Evolutionary conservation across 352 stramenopile genomes (phyloP), one percentile per base, ranked within the genome.

Genomic region (Elongisporangium prolatum): DNA sequence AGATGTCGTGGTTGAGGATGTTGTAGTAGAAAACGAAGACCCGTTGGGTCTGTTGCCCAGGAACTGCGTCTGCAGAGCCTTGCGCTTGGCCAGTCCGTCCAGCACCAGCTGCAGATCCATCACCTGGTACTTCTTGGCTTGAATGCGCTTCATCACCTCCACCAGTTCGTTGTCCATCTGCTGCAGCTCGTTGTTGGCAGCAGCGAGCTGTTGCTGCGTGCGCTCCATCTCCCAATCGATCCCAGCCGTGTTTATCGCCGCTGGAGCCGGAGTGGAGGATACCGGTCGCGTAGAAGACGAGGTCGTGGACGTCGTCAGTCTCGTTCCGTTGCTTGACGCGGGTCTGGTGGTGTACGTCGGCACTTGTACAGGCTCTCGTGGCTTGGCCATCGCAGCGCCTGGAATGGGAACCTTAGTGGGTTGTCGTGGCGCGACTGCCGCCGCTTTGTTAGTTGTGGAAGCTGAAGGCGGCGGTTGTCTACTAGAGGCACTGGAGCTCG

Each of bases 31-130:
- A 7, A 40, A 52, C 53, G 38, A 59, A 62, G 37, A 34, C 20
- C 49, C 14, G 40, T 25, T 47, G 17, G 57, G 71, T 47, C 71
- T 53, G 11, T 57, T 56, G 16, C 60, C 55, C 1, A 72, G 21
- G 55, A 71, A 81, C 52, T 76, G 38, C 40, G 67, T 34, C 22
- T 78, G 63, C 5, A 85, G 63, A 48, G 74, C 65, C 25, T 80
- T 71, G 14, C 84, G 84, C 56, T 87, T 88, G 20, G 71, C 55
- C 38, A 93, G 63, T 14, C 67, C 68, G 21, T 93, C 77, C 18
- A 93, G 50, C 28, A 80, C 68, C 7, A 91, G 72, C 59, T 89
- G 63, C 49, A 90, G 62, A 40, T 91, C 79, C 65, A 77, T 74
- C 17, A 93, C 67, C 54, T 90, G 72, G 54, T 91, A 74, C 51